Evolutionary conservation across 2,329 filamentous ascomycete genomes (phyloP), one percentile per base, ranked within the genome.

Genomic region (Aspergillus versicolor): DNA sequence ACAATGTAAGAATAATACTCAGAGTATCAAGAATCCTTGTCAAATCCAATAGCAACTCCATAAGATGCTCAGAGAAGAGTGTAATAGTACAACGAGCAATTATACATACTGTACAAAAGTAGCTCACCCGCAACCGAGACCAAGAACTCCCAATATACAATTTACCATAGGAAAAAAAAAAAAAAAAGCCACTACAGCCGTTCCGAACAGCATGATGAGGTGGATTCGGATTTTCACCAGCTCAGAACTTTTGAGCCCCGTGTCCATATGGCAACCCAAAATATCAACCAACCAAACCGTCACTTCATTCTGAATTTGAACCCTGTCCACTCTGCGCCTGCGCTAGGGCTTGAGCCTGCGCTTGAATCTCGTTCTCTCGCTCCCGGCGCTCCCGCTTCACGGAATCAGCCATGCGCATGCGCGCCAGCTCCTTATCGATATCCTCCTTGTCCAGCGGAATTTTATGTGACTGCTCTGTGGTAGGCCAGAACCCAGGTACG

Each of bases 401-500:
- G 68, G 74, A 63, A 72, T 77, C 71, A 84, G 86, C 72, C 65
- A 64, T 67, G 27, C 73, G 67, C 73, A 94, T 81, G 62, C 90
- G 81, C 70, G 90, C 82, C 64, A 95, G 80, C 79, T 99, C 94
- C 61, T 83, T 83, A 57, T 88, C 84, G 69, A 99, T 94, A 54
- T 82, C 77, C 24, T 81, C 79, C 12, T 77, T 80, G 44, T 82
- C 79, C 19, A 78, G 65, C 0, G 82, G 81, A n/a, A 84, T 82
- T 52, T 75, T 76, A 62, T 82, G 79, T 61, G 80, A 82, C 61
- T 81, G 77, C 58, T 77, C 75, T 8, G 76, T 81, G 69, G 88
- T 91, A 27, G 94, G 94, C 94, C 94, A 99, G 82, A 99, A 99
- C 57, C 89, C 90, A 21, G 89, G 87, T 1, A 97, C 91, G 47